Evolutionary conservation across 2,329 filamentous ascomycete species (phyloP).

Genomic region (Aspergillus persii): DNA sequence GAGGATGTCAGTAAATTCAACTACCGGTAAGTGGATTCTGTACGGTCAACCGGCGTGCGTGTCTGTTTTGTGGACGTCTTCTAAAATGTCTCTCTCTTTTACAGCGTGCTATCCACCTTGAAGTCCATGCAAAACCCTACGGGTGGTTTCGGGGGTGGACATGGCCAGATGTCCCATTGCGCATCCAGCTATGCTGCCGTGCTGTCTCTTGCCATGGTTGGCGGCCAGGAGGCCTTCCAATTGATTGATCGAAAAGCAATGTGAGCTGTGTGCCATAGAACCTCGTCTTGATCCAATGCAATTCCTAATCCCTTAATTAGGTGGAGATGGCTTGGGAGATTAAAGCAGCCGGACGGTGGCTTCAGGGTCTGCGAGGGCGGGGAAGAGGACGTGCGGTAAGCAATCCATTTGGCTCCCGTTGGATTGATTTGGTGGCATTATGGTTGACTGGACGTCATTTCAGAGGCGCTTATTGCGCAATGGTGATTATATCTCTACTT

Average conservation of each 20-base stretch:
- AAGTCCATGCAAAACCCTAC: slow-evolving; percentile 74
- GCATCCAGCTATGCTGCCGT: slow-evolving; percentile 85
- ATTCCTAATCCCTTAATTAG: slow-evolving; percentile 31
- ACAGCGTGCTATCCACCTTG: slow-evolving; percentile 68
- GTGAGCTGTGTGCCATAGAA: slow-evolving; percentile 39
- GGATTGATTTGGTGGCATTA: slow-evolving; percentile 14
- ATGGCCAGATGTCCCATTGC: slow-evolving; percentile 83
- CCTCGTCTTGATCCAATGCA: not conserved
- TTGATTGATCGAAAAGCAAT: slow-evolving; percentile 77
- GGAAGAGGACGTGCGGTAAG: slow-evolving; percentile 85
- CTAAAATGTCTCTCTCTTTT: slow-evolving; percentile 10
- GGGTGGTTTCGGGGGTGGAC: slow-evolving; percentile 91
- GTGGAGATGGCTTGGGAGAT: slow-evolving; percentile 81
- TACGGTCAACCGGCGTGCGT: not conserved
- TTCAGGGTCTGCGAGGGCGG: slow-evolving; percentile 83
- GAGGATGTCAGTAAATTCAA: slow-evolving; percentile 68
- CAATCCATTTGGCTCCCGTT: slow-evolving; percentile 3
- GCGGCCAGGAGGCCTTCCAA: slow-evolving; percentile 69
- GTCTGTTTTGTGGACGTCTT: not conserved
- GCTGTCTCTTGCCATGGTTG: slow-evolving; percentile 74
- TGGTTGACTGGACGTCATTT: slow-evolving; percentile 16
- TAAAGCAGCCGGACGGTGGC: slow-evolving; percentile 87
- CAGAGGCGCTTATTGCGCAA: slow-evolving; percentile 87
- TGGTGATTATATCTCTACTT: slow-evolving; percentile 78
- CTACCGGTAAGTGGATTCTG: slow-evolving; percentile 49